phyloP scores from a whole-genome alignment of 129 eudicot genomes.

The Cynara cardunculus region DNA sequence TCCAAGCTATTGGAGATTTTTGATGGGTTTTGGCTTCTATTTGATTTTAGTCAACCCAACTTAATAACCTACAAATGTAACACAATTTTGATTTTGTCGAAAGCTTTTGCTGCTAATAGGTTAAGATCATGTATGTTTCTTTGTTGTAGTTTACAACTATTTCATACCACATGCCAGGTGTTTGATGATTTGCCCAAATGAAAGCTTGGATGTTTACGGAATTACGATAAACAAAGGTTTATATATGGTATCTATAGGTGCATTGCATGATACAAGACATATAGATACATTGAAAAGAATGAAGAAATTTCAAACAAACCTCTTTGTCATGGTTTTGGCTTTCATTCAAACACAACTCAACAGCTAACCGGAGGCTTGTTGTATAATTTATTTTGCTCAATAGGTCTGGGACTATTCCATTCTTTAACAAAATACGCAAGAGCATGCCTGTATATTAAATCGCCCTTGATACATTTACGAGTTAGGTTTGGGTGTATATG shows the following conservation, averaged over 20 bases:
- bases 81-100: too few species aligned
- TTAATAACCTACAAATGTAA: too few species aligned
- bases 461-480: slow-evolving; percentile 29
- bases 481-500: too few species aligned
- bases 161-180: too few species aligned
- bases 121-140: too few species aligned
- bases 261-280: background rate
- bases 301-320: slow-evolving; percentile 39
- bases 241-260: background rate
- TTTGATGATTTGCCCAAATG: too few species aligned
- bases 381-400: slow-evolving; percentile 57
- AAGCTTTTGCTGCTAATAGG: too few species aligned
- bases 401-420: slow-evolving; percentile 75
- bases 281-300: background rate
- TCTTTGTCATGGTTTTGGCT: slow-evolving; percentile 68
- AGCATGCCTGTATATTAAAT: slow-evolving; percentile 44
- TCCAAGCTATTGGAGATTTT: too few species aligned
- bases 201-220: too few species aligned
- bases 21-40: too few species aligned
- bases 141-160: too few species aligned
- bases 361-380: slow-evolving; percentile 68
- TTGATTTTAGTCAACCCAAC: too few species aligned
- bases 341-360: slow-evolving; percentile 72
- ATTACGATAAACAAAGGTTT: background rate
- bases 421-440: slow-evolving; percentile 57